phyloP scores from a whole-genome alignment of 2,329 filamentous ascomycete genomes.

The Thermoascus crustaceus region DNA sequence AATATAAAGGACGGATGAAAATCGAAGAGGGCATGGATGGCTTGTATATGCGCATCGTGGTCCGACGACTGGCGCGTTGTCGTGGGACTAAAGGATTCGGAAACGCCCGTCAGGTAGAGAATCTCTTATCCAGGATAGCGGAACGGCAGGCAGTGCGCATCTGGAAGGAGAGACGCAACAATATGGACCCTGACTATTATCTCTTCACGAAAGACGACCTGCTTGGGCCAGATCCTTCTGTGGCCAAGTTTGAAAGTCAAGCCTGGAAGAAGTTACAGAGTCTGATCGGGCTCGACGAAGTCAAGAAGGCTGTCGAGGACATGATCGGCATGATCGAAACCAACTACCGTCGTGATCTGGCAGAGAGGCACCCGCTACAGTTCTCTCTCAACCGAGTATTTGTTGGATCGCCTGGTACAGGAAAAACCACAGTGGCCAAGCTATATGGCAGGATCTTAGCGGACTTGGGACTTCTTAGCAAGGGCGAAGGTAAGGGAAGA shows the following conservation, averaged over 20 bases:
- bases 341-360: constrained; percentile 15
- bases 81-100: constrained; percentile 10
- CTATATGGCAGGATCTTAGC: constrained; percentile 14
- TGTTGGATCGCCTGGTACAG: constrained; percentile 13
- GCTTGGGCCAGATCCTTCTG: constrained; percentile 10
- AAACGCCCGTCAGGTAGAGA: constrained; percentile 11
- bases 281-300: constrained; percentile 12
- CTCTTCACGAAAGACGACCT: constrained; percentile 15
- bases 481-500: no score
- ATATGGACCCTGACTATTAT: constrained; percentile 13
- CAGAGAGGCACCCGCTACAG: constrained; percentile 11
- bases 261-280: constrained; percentile 12
- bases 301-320: constrained; percentile 11
- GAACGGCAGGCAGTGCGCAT: constrained; percentile 12
- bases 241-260: constrained; percentile 8
- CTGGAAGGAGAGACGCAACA: constrained; percentile 9
- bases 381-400: constrained; percentile 14
- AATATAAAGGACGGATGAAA: no score
- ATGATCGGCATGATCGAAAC: constrained; percentile 11
- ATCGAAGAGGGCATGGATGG: constrained; percentile 15
- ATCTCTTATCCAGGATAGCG: constrained; percentile 10
- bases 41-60: constrained; percentile 13
- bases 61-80: constrained; percentile 12
- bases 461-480: constrained; percentile 11
- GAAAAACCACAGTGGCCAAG: constrained; percentile 15